phyloP scores from a whole-genome alignment of 495 filamentous ascomycete genomes.

The Podospora conica region DNA sequence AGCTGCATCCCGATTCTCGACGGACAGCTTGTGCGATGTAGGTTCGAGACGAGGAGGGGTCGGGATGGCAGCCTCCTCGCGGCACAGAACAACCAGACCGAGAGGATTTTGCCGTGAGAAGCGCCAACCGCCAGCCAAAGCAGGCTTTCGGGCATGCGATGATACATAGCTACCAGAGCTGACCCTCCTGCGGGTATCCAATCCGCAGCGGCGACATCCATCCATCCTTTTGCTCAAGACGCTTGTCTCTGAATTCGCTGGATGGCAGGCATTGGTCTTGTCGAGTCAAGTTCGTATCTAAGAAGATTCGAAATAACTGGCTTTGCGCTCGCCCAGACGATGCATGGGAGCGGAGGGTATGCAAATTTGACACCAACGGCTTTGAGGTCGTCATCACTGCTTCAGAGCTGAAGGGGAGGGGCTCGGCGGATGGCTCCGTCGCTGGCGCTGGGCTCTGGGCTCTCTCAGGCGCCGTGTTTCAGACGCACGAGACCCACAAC shows the following conservation, averaged over 20 bases:
- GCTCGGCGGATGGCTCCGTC: not conserved
- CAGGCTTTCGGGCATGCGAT: conserved; percentile 2
- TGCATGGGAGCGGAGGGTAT: not conserved
- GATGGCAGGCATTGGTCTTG: not conserved
- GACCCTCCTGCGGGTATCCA: not conserved
- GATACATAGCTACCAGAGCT: conserved; percentile 5
- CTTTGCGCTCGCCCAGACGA: not conserved
- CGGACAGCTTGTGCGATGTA: not conserved
- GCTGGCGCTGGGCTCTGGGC: too few species aligned
- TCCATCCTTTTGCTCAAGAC: not conserved
- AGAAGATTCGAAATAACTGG: not conserved
- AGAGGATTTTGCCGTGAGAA: not conserved
- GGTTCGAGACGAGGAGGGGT: not conserved
- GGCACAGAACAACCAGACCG: not conserved
- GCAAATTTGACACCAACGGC: not conserved
- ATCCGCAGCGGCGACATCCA: not conserved
- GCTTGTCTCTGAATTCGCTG: not conserved
- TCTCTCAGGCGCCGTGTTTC: conserved; percentile 9
- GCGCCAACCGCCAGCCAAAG: conserved; percentile 6
- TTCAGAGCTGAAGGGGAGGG: too few species aligned
- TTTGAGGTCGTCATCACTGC: not conserved
- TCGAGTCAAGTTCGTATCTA: not conserved
- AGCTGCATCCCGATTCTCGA: not conserved
- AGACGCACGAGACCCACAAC: conserved; percentile 7
- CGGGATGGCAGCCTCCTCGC: not conserved